Evolutionary conservation across 371 early-diverging fungal species (phyloP).

Genomic region (Vittaforma corneae): DNA sequence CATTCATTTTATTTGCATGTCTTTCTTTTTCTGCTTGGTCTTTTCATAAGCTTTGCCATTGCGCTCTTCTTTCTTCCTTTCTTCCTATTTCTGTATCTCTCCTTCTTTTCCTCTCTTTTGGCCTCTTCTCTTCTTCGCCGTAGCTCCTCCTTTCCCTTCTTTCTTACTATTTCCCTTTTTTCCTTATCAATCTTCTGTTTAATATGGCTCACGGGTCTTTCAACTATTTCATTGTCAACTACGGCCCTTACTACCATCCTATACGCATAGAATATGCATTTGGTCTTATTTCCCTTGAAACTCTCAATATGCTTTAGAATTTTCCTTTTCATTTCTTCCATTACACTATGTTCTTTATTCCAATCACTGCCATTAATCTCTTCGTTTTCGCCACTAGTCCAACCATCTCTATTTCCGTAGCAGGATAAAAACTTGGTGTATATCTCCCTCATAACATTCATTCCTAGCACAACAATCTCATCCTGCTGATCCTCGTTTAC

Average conservation of each 20-base stretch:
- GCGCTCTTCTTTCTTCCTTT: slow-evolving; percentile 28
- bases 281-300: slow-evolving; percentile 34
- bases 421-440: slow-evolving; percentile 1
- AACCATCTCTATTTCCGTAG: slow-evolving; percentile 8
- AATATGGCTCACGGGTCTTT: slow-evolving; percentile 26
- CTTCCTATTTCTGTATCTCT: slow-evolving; percentile 21
- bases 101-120: slow-evolving; percentile 20
- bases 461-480: slow-evolving; percentile 12
- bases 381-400: slow-evolving; percentile 16
- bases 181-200: slow-evolving; percentile 44
- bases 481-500: slow-evolving; percentile 5
- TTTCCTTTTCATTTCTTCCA: slow-evolving; percentile 5
- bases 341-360: neutral
- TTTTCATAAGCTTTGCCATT: slow-evolving; percentile 10
- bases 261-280: slow-evolving; percentile 29
- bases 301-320: slow-evolving; percentile 27
- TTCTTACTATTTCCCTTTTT: slow-evolving; percentile 38
- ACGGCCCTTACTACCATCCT: slow-evolving; percentile 31
- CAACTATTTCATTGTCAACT: slow-evolving; percentile 21
- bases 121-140: neutral
- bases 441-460: slow-evolving; percentile 21
- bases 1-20: neutral
- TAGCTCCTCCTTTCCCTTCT: slow-evolving; percentile 24
- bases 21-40: slow-evolving; percentile 8
- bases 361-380: slow-evolving; percentile 14